phyloP scores from a whole-genome alignment of 345 rosid species.

The Lepidium didymum region DNA sequence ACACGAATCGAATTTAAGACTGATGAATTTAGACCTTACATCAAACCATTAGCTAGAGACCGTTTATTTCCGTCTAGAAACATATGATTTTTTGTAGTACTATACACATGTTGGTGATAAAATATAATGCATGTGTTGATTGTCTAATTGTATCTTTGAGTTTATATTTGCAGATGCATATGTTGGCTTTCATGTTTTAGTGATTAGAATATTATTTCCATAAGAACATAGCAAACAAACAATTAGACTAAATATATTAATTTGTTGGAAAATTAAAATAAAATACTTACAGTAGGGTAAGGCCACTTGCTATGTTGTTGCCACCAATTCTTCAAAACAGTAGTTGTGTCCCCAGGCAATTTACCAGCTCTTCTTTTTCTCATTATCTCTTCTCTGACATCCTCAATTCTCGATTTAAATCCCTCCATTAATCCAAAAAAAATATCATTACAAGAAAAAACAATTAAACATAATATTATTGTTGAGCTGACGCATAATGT shows the following conservation, averaged over 20 bases:
- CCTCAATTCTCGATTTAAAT: constrained; percentile 88
- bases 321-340: constrained; percentile 96
- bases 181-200: not conserved
- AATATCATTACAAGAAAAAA: not conserved
- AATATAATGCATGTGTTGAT: not conserved
- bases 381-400: constrained; percentile 93
- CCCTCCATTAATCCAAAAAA: constrained; percentile 39
- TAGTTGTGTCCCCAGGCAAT: constrained; percentile 93
- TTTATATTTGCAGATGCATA: not conserved
- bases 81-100: no score
- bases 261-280: not conserved
- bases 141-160: not conserved
- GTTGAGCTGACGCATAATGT: not conserved
- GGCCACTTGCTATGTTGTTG: constrained; percentile 99
- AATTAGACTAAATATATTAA: not conserved
- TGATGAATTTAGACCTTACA: no score
- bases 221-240: not conserved
- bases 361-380: constrained; percentile 96
- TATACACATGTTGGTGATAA: not conserved
- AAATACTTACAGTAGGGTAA: constrained; percentile 77
- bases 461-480: no score
- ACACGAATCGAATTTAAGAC: no score
- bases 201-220: not conserved
- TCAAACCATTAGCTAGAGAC: no score
- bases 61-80: no score